A percentile compares a stretch with the other conserved stretches of the same genome.
Conservation (phyloP, 345 rosid species). For the Sisymbrium irio region DNA sequence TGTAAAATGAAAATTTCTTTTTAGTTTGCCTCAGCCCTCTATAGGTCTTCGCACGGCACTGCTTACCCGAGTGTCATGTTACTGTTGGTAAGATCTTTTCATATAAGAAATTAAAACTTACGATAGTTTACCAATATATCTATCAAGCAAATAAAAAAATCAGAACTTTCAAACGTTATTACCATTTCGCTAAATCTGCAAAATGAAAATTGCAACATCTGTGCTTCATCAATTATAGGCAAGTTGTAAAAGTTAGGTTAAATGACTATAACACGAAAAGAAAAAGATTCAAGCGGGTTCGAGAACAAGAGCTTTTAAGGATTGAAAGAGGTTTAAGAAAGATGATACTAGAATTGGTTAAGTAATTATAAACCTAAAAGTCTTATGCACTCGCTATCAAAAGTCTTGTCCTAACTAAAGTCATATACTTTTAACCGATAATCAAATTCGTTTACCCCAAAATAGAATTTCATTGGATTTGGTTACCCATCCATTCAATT, state of each 20-base stretch:
- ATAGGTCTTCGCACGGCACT: too few species aligned
- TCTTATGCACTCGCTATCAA: conserved; percentile 30
- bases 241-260: background rate
- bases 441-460: background rate
- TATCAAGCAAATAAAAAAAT: too few species aligned
- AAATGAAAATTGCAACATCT: background rate
- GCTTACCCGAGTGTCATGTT: too few species aligned
- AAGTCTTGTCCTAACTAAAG: conserved; percentile 27
- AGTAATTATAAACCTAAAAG: conserved; percentile 27
- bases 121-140: background rate
- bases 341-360: conserved; percentile 18
- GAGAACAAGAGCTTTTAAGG: conserved; percentile 17
- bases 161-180: background rate
- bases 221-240: background rate
- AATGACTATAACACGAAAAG: background rate
- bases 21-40: too few species aligned
- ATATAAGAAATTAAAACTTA: background rate
- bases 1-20: too few species aligned
- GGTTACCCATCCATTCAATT: conserved; percentile 26
- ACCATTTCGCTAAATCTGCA: background rate
- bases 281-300: conserved; percentile 15
- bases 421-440: conserved; percentile 9
- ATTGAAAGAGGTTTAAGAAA: conserved; percentile 21
- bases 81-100: background rate
- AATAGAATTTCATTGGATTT: conserved; percentile 30